Percentiles rank a stretch among this genome's conserved stretches.
phyloP scores from a whole-genome alignment of 2,329 filamentous ascomycete species.

The Alternaria ventricosa region DNA sequence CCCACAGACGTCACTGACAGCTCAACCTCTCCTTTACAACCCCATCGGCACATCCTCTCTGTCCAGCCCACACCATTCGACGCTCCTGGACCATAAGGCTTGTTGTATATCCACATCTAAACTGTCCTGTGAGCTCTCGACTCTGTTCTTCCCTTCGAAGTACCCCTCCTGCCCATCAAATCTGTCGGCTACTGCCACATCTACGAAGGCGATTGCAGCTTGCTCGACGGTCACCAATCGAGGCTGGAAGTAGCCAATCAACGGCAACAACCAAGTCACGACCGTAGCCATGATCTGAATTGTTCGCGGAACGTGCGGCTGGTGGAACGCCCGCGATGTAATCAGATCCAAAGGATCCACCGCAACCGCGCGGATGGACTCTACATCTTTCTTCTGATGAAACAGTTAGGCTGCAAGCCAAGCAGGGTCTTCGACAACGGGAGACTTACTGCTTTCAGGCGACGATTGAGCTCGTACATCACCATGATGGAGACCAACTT shows the following conservation, averaged over 20 bases:
- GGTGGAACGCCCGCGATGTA: slow-evolving; percentile 49
- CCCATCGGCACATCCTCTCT: slow-evolving; percentile 11
- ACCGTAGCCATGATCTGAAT: slow-evolving; percentile 34
- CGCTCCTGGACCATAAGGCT: slow-evolving; percentile 44
- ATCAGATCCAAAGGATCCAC: slow-evolving; percentile 44
- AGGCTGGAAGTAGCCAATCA: slow-evolving; percentile 36
- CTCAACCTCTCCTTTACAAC: slow-evolving; percentile 1
- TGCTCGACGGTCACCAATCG: slow-evolving; percentile 38
- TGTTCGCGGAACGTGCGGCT: slow-evolving; percentile 38
- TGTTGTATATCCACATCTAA: slow-evolving; percentile 39
- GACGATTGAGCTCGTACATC: slow-evolving; percentile 51
- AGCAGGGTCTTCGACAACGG: neutral
- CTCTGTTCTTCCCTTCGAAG: slow-evolving; percentile 40
- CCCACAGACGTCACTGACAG: neutral
- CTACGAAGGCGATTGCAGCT: slow-evolving; percentile 40
- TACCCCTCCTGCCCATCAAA: slow-evolving; percentile 45
- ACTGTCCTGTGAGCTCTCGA: slow-evolving; percentile 41
- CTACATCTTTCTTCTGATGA: slow-evolving; percentile 29
- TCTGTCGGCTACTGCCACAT: slow-evolving; percentile 34
- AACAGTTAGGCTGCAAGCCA: neutral
- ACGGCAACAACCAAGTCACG: slow-evolving; percentile 35
- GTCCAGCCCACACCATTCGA: slow-evolving; percentile 39
- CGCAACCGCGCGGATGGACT: slow-evolving; percentile 38
- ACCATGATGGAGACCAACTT: slow-evolving; percentile 53
- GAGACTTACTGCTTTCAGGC: slow-evolving; percentile 35